These are phyloP conservation scores for Beta vulgaris DNA, from an alignment of 148 eudicot species.

Conservation along the genomic window DNA sequence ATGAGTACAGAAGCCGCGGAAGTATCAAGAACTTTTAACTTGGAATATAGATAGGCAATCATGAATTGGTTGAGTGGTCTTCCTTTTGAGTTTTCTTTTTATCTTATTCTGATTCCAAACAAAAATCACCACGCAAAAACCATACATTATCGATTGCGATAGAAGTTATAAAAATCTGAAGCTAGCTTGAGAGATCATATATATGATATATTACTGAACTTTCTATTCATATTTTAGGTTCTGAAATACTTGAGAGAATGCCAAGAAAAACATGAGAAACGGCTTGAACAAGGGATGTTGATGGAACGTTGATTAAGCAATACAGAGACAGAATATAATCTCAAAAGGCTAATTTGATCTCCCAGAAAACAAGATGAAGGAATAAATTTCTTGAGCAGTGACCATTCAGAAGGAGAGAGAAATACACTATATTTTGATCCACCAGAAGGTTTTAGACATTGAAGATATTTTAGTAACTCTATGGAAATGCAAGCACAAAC, in stretches of 20 bases:
- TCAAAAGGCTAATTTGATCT: not conserved
- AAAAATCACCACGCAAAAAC: not conserved
- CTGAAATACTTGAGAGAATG: not conserved
- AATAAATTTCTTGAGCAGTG: no score
- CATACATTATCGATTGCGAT: not conserved
- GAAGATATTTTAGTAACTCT: not conserved
- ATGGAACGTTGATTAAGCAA: not conserved
- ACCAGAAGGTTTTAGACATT: not conserved
- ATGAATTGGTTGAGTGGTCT: no score
- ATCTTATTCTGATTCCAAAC: not conserved
- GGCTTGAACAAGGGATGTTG: not conserved
- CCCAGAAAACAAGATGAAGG: not conserved
- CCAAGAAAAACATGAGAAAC: not conserved
- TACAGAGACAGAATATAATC: not conserved
- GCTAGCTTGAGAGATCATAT: not conserved
- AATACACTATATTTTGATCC: not conserved
- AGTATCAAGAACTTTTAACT: conserved; percentile 50
- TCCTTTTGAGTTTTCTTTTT: not conserved
- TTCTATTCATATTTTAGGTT: not conserved
- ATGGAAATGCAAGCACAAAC: not conserved
- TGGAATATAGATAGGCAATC: no score
- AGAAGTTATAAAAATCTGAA: not conserved
- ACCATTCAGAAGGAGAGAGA: not conserved
- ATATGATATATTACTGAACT: not conserved
- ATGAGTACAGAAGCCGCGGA: conserved; percentile 58